Evolutionary conservation across 2,329 filamentous ascomycete species (phyloP), one percentile per base, ranked within the genome.

Genomic region (Davidsoniella neocaledoniae): DNA sequence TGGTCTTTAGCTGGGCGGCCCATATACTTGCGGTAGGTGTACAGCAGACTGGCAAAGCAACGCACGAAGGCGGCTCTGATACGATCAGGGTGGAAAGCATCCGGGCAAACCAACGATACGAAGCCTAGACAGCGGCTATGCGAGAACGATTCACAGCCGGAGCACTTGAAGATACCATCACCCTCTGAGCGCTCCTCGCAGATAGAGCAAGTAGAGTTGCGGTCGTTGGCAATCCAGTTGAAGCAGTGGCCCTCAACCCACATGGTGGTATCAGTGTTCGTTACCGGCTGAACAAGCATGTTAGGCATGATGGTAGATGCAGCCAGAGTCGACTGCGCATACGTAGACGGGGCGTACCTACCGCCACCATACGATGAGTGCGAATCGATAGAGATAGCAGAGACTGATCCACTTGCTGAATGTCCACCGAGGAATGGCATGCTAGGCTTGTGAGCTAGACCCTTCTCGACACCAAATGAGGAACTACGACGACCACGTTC

Each of bases 181-280:
- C 70, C 70, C 54, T 79, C 75, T 0, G 81, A 75, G 53, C 76
- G 79, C 43, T 90, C 85, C 43, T 87, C 82, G 59, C 85, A 91
- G 44, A 90, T 73, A 1, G 77, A 77, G 62, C 85, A 91, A 5
- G 70, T 68, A 0, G 75, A 76, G 38, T 70, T 69, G 12, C 66
- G 66, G 56, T 88, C 83, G 10, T 48, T 44, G 1, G 68, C 59
- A 48, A 71, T 69, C 70, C 77, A 83, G 53, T 79, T 74, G 65
- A 91, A 76, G 63, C 83, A 88, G 65, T 91, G 85, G 0, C 85
- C 85, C 62, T 91, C 85, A 1, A 86, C 81, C 85, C 85, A 91
- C 44, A 86, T 78, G 0, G 75, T 85, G 1, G 79, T 85, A 44
- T 87, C 82, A 0, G 83, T 86, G 59, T 90, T 86, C 43, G 71